A percentile compares a stretch with the other conserved stretches of the same genome.
phyloP scores from a whole-genome alignment of 257 asterid species.

The Catharanthus roseus region DNA sequence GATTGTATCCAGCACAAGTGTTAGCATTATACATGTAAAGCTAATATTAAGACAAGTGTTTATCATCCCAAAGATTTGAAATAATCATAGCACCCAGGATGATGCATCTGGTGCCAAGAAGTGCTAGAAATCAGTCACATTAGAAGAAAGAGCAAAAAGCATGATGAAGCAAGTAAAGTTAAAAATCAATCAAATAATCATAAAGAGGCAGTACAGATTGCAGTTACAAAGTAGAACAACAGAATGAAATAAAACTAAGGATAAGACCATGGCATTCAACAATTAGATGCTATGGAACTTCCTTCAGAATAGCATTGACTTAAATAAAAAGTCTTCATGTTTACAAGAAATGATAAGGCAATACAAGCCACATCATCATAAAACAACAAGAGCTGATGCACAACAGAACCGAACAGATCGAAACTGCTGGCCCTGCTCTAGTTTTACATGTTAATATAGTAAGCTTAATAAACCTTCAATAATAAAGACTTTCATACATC shows the following conservation, averaged over 20 bases:
- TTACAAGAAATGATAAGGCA: conserved; percentile 20
- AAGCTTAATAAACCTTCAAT: conserved; percentile 9
- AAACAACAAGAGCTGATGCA: conserved; percentile 11
- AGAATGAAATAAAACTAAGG: neutral
- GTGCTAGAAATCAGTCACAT: neutral
- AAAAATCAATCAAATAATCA: neutral
- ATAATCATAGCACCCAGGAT: neutral
- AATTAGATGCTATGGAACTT: conserved; percentile 1
- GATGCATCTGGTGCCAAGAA: no score
- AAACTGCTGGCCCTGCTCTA: conserved; percentile 7
- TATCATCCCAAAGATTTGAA: neutral
- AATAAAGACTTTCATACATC: conserved; percentile 4
- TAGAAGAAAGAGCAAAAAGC: neutral
- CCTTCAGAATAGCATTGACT: conserved; percentile 13
- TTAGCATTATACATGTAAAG: neutral
- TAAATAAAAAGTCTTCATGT: conserved; percentile 21
- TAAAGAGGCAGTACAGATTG: neutral
- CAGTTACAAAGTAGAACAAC: neutral
- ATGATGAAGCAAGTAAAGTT: neutral
- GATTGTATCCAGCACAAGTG: neutral
- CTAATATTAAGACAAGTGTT: neutral
- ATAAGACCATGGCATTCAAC: neutral
- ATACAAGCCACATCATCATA: conserved; percentile 11
- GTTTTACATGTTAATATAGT: conserved; percentile 18
- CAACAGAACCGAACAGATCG: conserved; percentile 5